Percentiles rank a stretch among this genome's conserved stretches.
phyloP scores from a whole-genome alignment of 495 filamentous ascomycete genomes.

The Penicillium waksmanii region DNA sequence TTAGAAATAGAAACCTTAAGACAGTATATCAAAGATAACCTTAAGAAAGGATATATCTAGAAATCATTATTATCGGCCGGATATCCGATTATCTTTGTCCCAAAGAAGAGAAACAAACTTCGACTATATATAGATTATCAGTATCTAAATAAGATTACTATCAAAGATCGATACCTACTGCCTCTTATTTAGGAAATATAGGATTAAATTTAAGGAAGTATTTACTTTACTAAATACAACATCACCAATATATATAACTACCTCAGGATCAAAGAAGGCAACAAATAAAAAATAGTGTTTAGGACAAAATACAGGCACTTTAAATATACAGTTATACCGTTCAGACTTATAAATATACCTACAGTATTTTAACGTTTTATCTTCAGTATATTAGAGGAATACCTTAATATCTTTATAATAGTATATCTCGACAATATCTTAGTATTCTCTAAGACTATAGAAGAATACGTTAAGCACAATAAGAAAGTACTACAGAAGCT shows the following conservation, averaged over 20 bases:
- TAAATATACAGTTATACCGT: constrained; percentile 28
- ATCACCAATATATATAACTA: constrained; percentile 15
- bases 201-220: constrained; percentile 16
- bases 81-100: constrained; percentile 24
- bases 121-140: constrained; percentile 26
- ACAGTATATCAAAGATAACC: constrained; percentile 28
- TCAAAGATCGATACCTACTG: constrained; percentile 27
- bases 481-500: neutral
- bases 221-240: too few species aligned
- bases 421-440: constrained; percentile 42
- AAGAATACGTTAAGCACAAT: neutral
- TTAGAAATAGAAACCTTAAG: neutral
- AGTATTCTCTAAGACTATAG: constrained; percentile 23
- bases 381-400: constrained; percentile 28
- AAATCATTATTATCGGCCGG: constrained; percentile 13
- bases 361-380: constrained; percentile 36
- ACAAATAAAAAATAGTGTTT: constrained; percentile 42
- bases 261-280: constrained; percentile 9
- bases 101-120: too few species aligned
- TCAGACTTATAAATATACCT: constrained; percentile 20
- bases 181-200: constrained; percentile 18
- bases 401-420: constrained; percentile 30
- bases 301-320: constrained; percentile 29
- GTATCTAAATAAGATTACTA: constrained; percentile 23
- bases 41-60: constrained; percentile 19